Conservation (phyloP, 495 filamentous ascomycete species). For the Aspergillus avenaceus region DNA sequence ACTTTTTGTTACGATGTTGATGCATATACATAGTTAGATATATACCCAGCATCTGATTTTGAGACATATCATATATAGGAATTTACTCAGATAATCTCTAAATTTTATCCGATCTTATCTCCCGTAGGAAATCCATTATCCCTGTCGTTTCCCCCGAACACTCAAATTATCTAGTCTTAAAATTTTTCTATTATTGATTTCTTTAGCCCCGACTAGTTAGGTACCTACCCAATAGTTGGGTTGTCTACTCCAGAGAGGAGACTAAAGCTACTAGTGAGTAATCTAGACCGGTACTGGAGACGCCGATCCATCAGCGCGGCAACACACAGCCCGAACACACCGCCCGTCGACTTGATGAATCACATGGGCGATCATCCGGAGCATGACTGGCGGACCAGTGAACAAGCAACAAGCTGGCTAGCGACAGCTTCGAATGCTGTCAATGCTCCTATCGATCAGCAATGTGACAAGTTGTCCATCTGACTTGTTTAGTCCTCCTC, state of each 20-base stretch:
- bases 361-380: conserved; percentile 3
- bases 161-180: too few relatives aligned
- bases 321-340: not conserved
- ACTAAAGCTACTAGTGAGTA: not conserved
- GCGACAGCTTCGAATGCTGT: not conserved
- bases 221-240: conserved; percentile 3
- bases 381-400: not conserved
- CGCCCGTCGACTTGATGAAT: conserved; percentile 1
- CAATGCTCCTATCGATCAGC: not conserved
- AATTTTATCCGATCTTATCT: too few relatives aligned
- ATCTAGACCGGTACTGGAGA: not conserved
- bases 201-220: not conserved
- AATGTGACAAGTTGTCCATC: not conserved
- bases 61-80: not conserved
- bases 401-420: not conserved
- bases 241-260: not conserved
- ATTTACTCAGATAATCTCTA: too few relatives aligned
- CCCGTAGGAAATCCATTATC: too few relatives aligned
- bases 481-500: conserved; percentile 1
- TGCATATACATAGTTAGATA: conserved; percentile 5
- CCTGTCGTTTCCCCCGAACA: too few relatives aligned
- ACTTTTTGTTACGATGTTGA: conserved; percentile 2
- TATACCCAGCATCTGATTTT: not conserved
- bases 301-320: conserved; percentile 1
- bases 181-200: not conserved